Evolutionary conservation across 2,329 filamentous ascomycete species (phyloP), one percentile per base, ranked within the genome.

Genomic region (Pseudopithomyces maydicus): DNA sequence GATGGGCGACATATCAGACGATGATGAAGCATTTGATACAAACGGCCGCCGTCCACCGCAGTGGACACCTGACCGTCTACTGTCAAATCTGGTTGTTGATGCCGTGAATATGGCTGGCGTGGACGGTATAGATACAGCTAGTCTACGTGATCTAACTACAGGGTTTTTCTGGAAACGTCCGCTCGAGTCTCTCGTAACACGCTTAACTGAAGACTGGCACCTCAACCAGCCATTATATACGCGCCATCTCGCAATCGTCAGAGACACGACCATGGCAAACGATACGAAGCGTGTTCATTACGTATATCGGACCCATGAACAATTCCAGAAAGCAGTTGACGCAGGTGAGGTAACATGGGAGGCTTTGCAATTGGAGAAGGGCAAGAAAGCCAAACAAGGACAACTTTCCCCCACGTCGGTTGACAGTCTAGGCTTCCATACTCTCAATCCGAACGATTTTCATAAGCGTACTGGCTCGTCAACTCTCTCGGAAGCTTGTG

Each of bases 181-280:
- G 0, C 65, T 85, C 29, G 85, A 88, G 64, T 78, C 80, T 29
- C 73, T 80, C 19, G 66, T 88, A 20, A 72, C 72, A 47, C 80
- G 84, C 23, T 63, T 88, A 36, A 82, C 82, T 1, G 81, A 85
- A 54, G 75, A 79, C 53, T 87, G 85, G 81, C 80, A 85, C 52
- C 65, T 81, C 15, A 83, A 82, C n/a, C 86, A 88, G 62, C 85
- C 85, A 22, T 71, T 75, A 3, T 80, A 86, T 67, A 75, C 88
- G 20, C 80, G 82, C 17, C 84, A 87, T 64, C 71, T 86, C 15
- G 79, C 82, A 11, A 75, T 88, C 29, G 78, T 88, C 33, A 77
- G 84, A 58, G 84, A 87, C 53, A 82, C 80, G 6, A 75, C 78
- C 2, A 76, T 83, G 14, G 77, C 76, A 14, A 74, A 77, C 12